Evolutionary conservation across 2,329 filamentous ascomycete genomes (phyloP), one percentile per base, ranked within the genome.

Genomic region (Fusarium avenaceum): DNA sequence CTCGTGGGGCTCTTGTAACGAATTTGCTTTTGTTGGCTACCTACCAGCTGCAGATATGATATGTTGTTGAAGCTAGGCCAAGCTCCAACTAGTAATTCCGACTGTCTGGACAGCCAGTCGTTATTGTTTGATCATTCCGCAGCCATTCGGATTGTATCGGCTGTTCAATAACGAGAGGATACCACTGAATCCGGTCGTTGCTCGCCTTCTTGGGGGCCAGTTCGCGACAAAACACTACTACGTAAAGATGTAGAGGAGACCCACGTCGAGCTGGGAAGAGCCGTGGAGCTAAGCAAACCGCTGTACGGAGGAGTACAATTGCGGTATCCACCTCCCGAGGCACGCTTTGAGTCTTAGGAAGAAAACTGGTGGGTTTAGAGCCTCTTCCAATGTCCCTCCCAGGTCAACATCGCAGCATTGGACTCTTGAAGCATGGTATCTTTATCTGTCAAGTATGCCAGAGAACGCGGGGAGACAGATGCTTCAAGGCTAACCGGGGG

Each of bases 51-150:
- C 30, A 33, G 15, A 11, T n/a, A 24, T 35, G 35, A 11, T n/a
- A 24, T 35, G 35, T 30, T 30, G 33, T 35, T 47, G 50, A 40
- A 43, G 44, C 40, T 63, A 58, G 60, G 49, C 49, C 54, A 35
- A 52, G 35, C 50, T 70, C 56, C 56, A 47, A 64, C 50, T 60
- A 63, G 45, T 42, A 45, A 50, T 56, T 49, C 60, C 68, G 63
- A 59, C 56, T 54, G 49, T 53, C 33, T 67, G 70, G 70, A 42
- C 51, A 38, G 33, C 38, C 38, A 49, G 33, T 35, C 15, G 14
- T 48, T 50, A 17, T 67, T 51, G 42, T 45, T 51, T 39, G 42
- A 28, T 26, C 26, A 45, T 30, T 30, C 28, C 10, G 28, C 28
- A 10, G 28, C 57, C 22, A 52, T 45, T n/a, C 13, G 35, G 32